Base-by-base conservation (phyloP, 805 yeast genomes). In the Metschnikowia continentalis region DNA sequence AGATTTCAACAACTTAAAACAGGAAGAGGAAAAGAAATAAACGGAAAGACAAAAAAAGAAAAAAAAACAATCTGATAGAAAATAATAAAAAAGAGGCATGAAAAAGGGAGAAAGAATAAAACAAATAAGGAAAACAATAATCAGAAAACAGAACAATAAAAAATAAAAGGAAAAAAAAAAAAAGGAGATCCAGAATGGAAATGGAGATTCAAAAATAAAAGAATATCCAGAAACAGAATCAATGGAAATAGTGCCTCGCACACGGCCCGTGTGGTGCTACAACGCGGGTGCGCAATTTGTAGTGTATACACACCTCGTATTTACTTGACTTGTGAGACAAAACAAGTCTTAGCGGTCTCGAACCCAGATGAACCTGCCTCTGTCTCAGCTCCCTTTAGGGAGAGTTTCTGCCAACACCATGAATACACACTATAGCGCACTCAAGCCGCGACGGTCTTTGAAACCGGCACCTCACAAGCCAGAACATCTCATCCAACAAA, bases 351-450 rank as follows among this genome's bases (percentile, higher is more conserved):
- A 32, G 20, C 13, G 32, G 15, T 30, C 43, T 26, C 32, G 10
- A 22, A 8, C 46, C 35, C n/a, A 33, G 32, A 42, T 42, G 45
- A 42, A 42, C 14, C 36, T 22, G 46, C 38, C 46, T 20, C 38
- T n/a, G 43, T 22, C 46, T 13, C 38, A 14, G 26, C 46, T 32
- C 37, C 46, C 46, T 14, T 35, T 42, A 19, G 20, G 38, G 37
- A 33, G 20, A 42, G 20, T 32, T 11, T 42, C 46, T 5, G 37
- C 46, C 37, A 42, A 35, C 17, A 14, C 30, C 32, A 42, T 42
- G 46, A 42, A 42, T 20, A 33, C 38, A 14, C 37, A 32, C 11
- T 37, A 42, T 17, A 3, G 32, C 6, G 32, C 38, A 6, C n/a
- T 35, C 5, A 32, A 33, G 20, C 3, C 43, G 3, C 46, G 46